These are phyloP conservation scores for Calonectria honghensis DNA, from an alignment of 2,329 filamentous ascomycete species.

Conservation along the genomic window DNA sequence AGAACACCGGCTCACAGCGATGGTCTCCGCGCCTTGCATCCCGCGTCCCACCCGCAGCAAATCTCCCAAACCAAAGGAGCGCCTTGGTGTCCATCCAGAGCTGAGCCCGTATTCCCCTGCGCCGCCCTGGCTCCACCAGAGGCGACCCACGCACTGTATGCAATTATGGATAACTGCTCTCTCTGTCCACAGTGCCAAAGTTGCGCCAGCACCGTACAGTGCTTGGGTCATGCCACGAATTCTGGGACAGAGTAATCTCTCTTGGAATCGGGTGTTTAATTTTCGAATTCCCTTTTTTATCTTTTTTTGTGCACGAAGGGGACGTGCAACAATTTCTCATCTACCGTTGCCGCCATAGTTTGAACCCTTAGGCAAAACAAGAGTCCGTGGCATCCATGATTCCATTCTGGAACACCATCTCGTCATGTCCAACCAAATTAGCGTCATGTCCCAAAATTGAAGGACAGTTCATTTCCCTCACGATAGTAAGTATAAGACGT, in stretches of 20 bases:
- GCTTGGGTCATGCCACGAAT: conserved; percentile 39
- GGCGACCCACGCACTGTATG: conserved; percentile 54
- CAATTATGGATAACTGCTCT: conserved; percentile 32
- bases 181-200: conserved; percentile 40
- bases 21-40: conserved; percentile 51
- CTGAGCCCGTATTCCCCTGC: conserved; percentile 43
- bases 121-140: conserved; percentile 28
- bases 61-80: conserved; percentile 50
- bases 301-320: conserved; percentile 19
- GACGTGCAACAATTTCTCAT: conserved; percentile 42
- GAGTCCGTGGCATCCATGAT: conserved; percentile 54
- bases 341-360: conserved; percentile 45
- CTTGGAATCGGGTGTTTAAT: conserved; percentile 51
- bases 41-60: conserved; percentile 51
- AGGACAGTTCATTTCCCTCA: conserved; percentile 44
- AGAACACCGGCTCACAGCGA: conserved; percentile 55
- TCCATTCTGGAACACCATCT: conserved; percentile 45
- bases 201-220: conserved; percentile 50
- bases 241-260: conserved; percentile 56
- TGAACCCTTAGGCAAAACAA: conserved; percentile 35
- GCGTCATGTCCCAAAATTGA: conserved; percentile 37
- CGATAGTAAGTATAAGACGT: conserved; percentile 34
- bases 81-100: conserved; percentile 42
- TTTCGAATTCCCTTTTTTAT: conserved; percentile 55
- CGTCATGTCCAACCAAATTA: conserved; percentile 39